Evolutionary conservation across 2,329 filamentous ascomycete species (phyloP).

Genomic region (Diaporthe sp.): DNA sequence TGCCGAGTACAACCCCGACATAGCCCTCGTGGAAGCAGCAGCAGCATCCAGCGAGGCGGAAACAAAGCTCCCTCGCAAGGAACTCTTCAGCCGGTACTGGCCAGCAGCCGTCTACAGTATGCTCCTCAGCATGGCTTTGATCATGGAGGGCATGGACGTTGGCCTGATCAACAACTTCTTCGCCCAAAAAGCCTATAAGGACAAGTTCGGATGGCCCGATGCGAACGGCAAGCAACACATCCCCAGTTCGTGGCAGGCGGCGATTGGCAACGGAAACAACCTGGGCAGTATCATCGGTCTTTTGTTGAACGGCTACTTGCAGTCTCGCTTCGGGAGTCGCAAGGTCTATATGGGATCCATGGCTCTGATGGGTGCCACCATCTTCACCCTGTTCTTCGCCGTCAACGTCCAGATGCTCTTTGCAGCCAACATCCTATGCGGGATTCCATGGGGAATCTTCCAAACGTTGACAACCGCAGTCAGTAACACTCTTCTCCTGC

Average conservation of each 20-base stretch:
- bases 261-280: background rate
- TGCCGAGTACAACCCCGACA: conserved; percentile 9
- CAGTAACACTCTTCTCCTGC: too few species aligned
- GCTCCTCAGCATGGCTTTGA: conserved; percentile 39
- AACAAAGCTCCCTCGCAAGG: conserved; percentile 12
- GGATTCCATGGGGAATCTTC: conserved; percentile 52
- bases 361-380: conserved; percentile 49
- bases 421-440: conserved; percentile 51
- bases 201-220: conserved; percentile 51
- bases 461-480: conserved; percentile 50
- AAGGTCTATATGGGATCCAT: conserved; percentile 52
- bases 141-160: conserved; percentile 49
- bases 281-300: conserved; percentile 59
- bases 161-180: conserved; percentile 54
- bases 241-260: conserved; percentile 58
- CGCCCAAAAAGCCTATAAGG: conserved; percentile 47
- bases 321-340: conserved; percentile 53
- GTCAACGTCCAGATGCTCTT: conserved; percentile 49
- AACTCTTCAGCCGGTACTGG: conserved; percentile 24
- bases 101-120: conserved; percentile 42
- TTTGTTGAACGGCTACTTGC: conserved; percentile 56
- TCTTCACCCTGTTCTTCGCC: conserved; percentile 56
- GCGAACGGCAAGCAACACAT: conserved; percentile 52
- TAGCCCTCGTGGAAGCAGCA: conserved; percentile 22
- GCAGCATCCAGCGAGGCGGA: conserved; percentile 14